These are phyloP conservation scores for Acorus gramineus DNA, from an alignment of 106 monocot genomes.

Conservation along the genomic window DNA sequence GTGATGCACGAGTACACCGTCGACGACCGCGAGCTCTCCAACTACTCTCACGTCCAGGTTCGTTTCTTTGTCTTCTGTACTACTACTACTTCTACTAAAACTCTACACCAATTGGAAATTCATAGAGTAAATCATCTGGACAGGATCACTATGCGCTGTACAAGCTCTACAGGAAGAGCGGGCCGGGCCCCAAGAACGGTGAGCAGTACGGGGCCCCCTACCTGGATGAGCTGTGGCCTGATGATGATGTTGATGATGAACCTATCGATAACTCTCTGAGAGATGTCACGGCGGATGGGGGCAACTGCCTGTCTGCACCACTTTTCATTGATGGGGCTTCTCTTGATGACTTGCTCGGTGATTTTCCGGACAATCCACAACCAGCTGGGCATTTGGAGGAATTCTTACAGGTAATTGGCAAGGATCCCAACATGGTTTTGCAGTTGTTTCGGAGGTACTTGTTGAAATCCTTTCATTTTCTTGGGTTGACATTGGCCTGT, in stretches of 20 bases:
- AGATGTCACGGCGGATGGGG: slow-evolving; percentile 5
- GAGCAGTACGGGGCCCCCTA: slow-evolving; percentile 93
- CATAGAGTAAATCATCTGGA: neutral
- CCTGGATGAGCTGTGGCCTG: slow-evolving; percentile 71
- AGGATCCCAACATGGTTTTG: slow-evolving; percentile 16
- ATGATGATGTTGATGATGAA: slow-evolving; percentile 24
- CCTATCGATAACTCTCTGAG: neutral
- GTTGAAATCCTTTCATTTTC: neutral
- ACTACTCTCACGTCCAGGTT: slow-evolving; percentile 38
- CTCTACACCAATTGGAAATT: no score
- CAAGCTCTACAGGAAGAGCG: slow-evolving; percentile 72
- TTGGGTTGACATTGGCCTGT: neutral
- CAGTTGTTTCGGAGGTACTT: slow-evolving; percentile 25
- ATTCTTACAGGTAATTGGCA: slow-evolving; percentile 22
- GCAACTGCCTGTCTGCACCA: neutral
- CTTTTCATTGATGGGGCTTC: neutral
- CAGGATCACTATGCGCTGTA: slow-evolving; percentile 76
- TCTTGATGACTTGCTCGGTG: neutral
- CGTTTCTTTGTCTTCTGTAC: neutral
- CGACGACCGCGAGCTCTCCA: slow-evolving; percentile 44
- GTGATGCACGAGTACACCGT: slow-evolving; percentile 93
- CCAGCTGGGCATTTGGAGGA: slow-evolving; percentile 28
- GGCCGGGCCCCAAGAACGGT: slow-evolving; percentile 82
- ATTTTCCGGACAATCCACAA: slow-evolving; percentile 1
- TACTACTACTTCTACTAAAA: no score